Conservation (phyloP, 192 early-diverging fungal genomes). For the Coemansia sp. region DNA sequence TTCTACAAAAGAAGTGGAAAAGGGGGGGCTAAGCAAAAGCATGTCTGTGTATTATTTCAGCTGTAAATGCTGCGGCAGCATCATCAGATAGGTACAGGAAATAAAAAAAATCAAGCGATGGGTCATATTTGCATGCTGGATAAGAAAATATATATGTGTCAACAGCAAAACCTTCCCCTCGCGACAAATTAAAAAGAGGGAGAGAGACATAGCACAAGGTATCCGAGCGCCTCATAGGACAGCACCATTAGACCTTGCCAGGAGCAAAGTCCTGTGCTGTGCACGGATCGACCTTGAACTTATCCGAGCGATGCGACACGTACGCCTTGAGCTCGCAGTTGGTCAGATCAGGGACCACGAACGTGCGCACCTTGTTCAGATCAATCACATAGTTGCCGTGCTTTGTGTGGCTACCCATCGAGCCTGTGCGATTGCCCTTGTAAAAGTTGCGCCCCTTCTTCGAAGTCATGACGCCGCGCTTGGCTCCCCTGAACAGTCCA, state of each 20-base stretch:
- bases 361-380: conserved; percentile 48
- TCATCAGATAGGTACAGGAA: background rate
- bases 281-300: conserved; percentile 42
- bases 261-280: conserved; percentile 17
- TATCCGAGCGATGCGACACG: conserved; percentile 42
- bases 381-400: conserved; percentile 48
- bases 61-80: background rate
- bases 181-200: too few species aligned
- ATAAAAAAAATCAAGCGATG: too few species aligned
- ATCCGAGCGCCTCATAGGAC: background rate
- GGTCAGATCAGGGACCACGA: conserved; percentile 48
- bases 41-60: background rate
- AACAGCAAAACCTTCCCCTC: too few species aligned
- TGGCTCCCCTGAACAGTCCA: conserved; percentile 49
- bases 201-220: background rate
- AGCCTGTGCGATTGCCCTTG: conserved; percentile 54
- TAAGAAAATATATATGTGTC: too few species aligned
- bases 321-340: conserved; percentile 52
- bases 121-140: too few species aligned
- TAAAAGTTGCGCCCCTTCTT: conserved; percentile 55
- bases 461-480: conserved; percentile 54
- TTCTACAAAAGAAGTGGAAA: background rate
- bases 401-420: conserved; percentile 55
- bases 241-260: conserved; percentile 2
- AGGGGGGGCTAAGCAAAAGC: background rate